Conservation (phyloP, 2,329 filamentous ascomycete genomes). For the Gaeumannomyces tritici region DNA sequence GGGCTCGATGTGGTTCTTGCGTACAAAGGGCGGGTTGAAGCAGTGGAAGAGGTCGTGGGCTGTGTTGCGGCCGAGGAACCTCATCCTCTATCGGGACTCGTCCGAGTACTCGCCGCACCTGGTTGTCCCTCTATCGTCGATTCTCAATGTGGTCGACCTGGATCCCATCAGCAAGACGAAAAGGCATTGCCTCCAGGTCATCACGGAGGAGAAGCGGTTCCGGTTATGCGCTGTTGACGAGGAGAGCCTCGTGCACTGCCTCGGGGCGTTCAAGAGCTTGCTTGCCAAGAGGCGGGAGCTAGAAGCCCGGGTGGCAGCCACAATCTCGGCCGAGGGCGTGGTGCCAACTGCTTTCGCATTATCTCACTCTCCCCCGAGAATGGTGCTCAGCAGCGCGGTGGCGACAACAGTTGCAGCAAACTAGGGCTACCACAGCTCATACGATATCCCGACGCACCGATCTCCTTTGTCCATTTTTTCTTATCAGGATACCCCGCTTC, state of each 20-base stretch:
- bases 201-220: conserved; percentile 82
- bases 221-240: conserved; percentile 72
- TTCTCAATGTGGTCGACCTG: conserved; percentile 88
- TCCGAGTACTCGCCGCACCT: conserved; percentile 80
- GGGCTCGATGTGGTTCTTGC: conserved; percentile 78
- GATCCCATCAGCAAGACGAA: conserved; percentile 81
- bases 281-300: conserved; percentile 60
- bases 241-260: conserved; percentile 70
- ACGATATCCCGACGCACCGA: not conserved
- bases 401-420: not conserved
- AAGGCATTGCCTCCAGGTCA: conserved; percentile 80
- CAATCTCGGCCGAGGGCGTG: conserved; percentile 7
- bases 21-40: conserved; percentile 70
- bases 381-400: not conserved
- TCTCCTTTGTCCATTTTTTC: not conserved
- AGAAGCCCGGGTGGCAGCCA: conserved; percentile 36
- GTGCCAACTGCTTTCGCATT: not conserved
- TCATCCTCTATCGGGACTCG: conserved; percentile 90
- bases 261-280: conserved; percentile 86
- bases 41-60: conserved; percentile 96
- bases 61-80: conserved; percentile 73
- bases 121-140: conserved; percentile 66
- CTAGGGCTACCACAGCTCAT: not conserved
- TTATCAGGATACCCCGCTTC: not conserved
- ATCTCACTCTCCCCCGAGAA: not conserved